These are phyloP conservation scores for Yamadazyma tumulicola DNA, from an alignment of 805 yeast species.

Conservation along the genomic window DNA sequence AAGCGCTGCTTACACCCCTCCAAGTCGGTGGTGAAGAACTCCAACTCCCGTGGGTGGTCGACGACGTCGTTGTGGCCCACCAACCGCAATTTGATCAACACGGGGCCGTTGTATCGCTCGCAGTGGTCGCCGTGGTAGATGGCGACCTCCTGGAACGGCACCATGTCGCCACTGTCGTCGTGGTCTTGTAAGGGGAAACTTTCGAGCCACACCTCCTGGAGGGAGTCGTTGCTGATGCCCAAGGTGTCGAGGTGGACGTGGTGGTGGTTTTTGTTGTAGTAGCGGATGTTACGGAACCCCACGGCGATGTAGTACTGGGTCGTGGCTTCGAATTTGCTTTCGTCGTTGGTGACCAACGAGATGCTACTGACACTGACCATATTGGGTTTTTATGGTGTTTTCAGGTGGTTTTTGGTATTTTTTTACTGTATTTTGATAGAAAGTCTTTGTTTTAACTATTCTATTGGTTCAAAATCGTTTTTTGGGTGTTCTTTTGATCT, in stretches of 20 bases:
- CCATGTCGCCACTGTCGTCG: slow-evolving; percentile 29
- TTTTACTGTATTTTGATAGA: no score
- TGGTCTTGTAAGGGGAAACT: slow-evolving; percentile 51
- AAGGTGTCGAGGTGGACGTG: slow-evolving; percentile 13
- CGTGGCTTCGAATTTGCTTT: slow-evolving; percentile 42
- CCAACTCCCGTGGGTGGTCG: slow-evolving; percentile 16
- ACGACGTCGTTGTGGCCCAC: slow-evolving; percentile 12
- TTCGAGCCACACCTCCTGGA: slow-evolving; percentile 71
- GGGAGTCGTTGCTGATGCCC: slow-evolving; percentile 64
- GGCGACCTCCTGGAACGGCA: slow-evolving; percentile 40
- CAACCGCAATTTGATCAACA: slow-evolving; percentile 35
- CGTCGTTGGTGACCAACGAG: slow-evolving; percentile 57
- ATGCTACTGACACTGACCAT: slow-evolving; percentile 39
- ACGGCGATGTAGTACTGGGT: slow-evolving; percentile 55
- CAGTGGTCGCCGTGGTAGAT: slow-evolving; percentile 37
- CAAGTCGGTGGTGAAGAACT: slow-evolving; percentile 32
- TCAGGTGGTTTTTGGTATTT: no score
- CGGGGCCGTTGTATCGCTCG: slow-evolving; percentile 22
- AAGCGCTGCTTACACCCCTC: slow-evolving; percentile 16
- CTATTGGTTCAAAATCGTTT: no score
- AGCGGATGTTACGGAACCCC: slow-evolving; percentile 61
- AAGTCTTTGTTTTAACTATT: no score
- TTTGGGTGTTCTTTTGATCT: no score
- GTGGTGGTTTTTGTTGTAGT: slow-evolving; percentile 43
- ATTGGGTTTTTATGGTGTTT: not conserved